Percentiles rank a stretch among this genome's conserved stretches.
These are phyloP conservation scores for Penstemon eatonii DNA, from an alignment of 257 asterid genomes.

Conservation along the genomic window DNA sequence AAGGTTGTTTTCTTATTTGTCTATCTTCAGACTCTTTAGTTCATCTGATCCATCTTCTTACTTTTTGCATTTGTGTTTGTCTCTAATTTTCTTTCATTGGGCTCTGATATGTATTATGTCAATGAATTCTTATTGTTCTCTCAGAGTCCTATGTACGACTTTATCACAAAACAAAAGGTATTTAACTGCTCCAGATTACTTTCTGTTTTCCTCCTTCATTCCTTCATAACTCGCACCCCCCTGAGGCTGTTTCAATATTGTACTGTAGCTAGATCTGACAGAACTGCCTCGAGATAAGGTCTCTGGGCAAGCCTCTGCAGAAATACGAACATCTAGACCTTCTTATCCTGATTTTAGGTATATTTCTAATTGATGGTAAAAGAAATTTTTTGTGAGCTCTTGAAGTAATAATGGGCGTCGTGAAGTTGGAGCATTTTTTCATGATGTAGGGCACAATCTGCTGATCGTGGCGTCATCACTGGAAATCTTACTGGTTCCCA, in stretches of 20 bases:
- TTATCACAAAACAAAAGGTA: constrained; percentile 72
- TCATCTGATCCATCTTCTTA: constrained; percentile 20
- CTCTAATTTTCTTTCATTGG: constrained; percentile 19
- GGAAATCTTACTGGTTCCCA: constrained; percentile 28
- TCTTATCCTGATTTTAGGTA: constrained; percentile 55
- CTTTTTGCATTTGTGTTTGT: constrained; percentile 28
- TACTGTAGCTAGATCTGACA: constrained; percentile 76
- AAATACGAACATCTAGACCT: constrained; percentile 44
- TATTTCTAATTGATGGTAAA: constrained; percentile 17
- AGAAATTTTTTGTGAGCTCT: constrained; percentile 21
- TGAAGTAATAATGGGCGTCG: constrained; percentile 20
- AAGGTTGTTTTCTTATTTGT: constrained; percentile 48
- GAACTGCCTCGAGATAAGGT: constrained; percentile 69
- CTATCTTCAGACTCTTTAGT: not conserved
- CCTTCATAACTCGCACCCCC: constrained; percentile 12
- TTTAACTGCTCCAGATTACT: constrained; percentile 23
- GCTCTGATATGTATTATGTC: constrained; percentile 21
- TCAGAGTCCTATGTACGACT: constrained; percentile 95
- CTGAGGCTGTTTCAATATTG: constrained; percentile 26
- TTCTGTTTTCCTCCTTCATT: constrained; percentile 12
- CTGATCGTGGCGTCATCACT: constrained; percentile 23
- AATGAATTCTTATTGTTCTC: constrained; percentile 24
- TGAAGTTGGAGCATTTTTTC: constrained; percentile 20
- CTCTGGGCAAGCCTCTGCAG: constrained; percentile 80
- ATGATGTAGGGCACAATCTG: constrained; percentile 43